Evolutionary conservation across 208 protist species (phyloP).

Genomic region (Crithidia expoeki): DNA sequence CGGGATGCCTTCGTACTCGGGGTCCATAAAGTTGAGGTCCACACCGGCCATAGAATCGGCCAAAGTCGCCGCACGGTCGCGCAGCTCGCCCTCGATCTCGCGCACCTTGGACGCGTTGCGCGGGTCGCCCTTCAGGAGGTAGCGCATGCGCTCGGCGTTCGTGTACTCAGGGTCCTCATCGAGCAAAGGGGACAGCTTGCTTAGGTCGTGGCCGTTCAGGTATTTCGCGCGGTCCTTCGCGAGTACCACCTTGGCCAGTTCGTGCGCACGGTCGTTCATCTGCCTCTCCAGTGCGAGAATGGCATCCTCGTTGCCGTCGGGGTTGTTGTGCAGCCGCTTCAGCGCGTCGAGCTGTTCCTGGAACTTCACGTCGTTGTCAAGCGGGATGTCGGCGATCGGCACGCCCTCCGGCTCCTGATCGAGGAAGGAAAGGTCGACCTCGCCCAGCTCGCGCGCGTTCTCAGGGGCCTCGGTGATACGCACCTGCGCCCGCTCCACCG

Average conservation of each 20-base stretch:
- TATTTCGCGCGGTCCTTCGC: slow-evolving; percentile 68
- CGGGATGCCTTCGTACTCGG: slow-evolving; percentile 59
- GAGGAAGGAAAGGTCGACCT: slow-evolving; percentile 62
- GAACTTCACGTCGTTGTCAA: slow-evolving; percentile 58
- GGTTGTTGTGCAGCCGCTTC: slow-evolving; percentile 49
- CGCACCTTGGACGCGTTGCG: slow-evolving; percentile 59
- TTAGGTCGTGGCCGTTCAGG: slow-evolving; percentile 46
- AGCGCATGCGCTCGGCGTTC: slow-evolving; percentile 48
- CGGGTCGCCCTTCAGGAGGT: slow-evolving; percentile 67
- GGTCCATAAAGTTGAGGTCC: slow-evolving; percentile 47
- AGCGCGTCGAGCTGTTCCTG: slow-evolving; percentile 63
- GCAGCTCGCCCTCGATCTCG: slow-evolving; percentile 49
- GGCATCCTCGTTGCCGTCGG: slow-evolving; percentile 38
- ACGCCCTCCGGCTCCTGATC: slow-evolving; percentile 64
- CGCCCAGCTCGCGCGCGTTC: slow-evolving; percentile 36
- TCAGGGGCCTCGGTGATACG: slow-evolving; percentile 68
- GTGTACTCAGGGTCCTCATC: slow-evolving; percentile 57
- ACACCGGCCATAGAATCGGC: background rate
- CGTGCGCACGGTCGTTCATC: slow-evolving; percentile 71
- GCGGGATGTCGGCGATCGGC: slow-evolving; percentile 62
- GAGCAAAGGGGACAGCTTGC: slow-evolving; percentile 50
- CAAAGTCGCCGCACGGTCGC: background rate
- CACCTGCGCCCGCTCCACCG: slow-evolving; percentile 61
- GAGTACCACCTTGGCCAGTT: slow-evolving; percentile 69
- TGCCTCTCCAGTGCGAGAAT: slow-evolving; percentile 62